Base-by-base conservation (phyloP, 495 filamentous ascomycete genomes). In the Penicillium arizonense region DNA sequence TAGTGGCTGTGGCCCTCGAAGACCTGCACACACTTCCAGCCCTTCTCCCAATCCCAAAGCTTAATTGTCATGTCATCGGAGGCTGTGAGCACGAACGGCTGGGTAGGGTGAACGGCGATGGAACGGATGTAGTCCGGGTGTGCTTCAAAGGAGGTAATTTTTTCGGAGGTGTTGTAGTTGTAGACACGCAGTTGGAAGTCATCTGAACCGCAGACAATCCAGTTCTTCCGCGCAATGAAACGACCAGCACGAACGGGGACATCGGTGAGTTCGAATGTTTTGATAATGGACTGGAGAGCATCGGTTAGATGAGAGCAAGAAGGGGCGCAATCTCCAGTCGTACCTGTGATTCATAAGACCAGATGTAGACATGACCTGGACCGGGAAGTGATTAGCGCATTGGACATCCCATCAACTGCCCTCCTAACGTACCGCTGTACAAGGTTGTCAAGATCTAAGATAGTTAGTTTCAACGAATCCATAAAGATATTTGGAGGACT, bases 1-100 rank as follows among this genome's bases (percentile, higher is more conserved):
- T 91, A 96, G 73, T 96, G 91, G 62, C 86, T 88, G 64, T 99
- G 96, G n/a, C 94, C 94, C 67, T 99, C 94, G 62, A 96, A 99
- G 37, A 96, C 87, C 68, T 96, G 90, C 14, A 97, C 90, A 61
- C 93, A 97, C 71, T 97, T 97, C 95, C 95, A 99, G 56, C 82
- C 82, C 68, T 90, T 92, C 60, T 97, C 94, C 94, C 94, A 99
- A 73, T 99, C 91, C 95, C 95, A 99, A 48, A 97, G 78, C 77
- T 96, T 97, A 62, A 99, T 97, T 33, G 90, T 96, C 94, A 97
- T 97, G 64, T 99, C 94, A 89, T 99, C 95, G 52, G 88, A 91
- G 46, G 94, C 94, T 33, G 95, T 99, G 28, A 99, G 79, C 40
- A 97, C 90, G 60, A 96, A 97, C 9, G 94, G 92, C 64, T 96